Evolutionary conservation across 805 yeast species (phyloP), one percentile per base, ranked within the genome.

Genomic region (Candida patagonica): DNA sequence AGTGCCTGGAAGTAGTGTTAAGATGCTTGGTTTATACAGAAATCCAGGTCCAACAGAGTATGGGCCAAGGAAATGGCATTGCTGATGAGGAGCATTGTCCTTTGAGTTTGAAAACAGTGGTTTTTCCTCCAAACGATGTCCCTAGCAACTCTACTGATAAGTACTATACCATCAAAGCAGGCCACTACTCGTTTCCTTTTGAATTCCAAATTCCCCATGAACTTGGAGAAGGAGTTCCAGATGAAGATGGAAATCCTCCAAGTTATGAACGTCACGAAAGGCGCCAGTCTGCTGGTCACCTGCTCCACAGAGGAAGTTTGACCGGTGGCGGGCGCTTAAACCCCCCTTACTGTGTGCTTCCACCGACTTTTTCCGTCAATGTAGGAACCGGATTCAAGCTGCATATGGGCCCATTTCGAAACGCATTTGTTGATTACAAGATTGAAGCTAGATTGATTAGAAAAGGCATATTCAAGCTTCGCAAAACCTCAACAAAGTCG

Each of bases 1-100:
- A 33, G 24, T 23, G 37, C 17, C 16, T 33, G 26, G 12, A 33
- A 27, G 37, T 33, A 6, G 27, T 23, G 19, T 20, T 33, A 4
- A 23, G 21, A 12, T 33, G 37, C 27, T 7, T 13, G n/a, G 24
- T 33, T 7, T 13, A 23, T 12, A 33, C 37, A 8, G 37, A 33
- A 13, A 22, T 33, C 6, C 37, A 33, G 27, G 24, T 33, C n/a
- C 37, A 21, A 17, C 27, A 22, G 27, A 33, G 37, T 20, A 33
- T 33, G 7, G 37, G 37, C 26, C 37, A 33, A 23, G 37, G 37
- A 9, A 33, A 22, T 22, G 37, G 37, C 6, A 23, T 33, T 22
- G 27, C 24, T 2, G 37, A 33, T 5, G 37, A 33, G 21, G 13
- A 17, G 7, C 37, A 33, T 23, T 33, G 37, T 33, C 37, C 37